phyloP scores from a whole-genome alignment of 306 rosid species.

The Gastrolobium villosum region DNA sequence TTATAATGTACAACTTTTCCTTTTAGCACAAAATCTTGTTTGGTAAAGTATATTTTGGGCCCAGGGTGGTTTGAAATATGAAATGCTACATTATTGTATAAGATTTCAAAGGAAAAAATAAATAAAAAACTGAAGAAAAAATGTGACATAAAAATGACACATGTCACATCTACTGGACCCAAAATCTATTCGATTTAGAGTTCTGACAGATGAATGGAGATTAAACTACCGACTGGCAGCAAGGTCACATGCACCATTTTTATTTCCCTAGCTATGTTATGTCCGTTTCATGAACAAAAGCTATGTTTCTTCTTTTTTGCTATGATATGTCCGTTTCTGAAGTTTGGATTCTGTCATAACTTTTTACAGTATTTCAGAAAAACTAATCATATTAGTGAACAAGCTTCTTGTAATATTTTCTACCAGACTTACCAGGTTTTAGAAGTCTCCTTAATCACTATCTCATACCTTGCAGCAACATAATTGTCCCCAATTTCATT shows the following conservation, averaged over 20 bases:
- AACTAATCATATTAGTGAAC: background rate
- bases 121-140: background rate
- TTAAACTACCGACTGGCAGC: conserved; percentile 7
- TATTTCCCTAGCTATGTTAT: background rate
- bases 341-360: background rate
- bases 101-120: background rate
- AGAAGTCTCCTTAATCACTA: conserved; percentile 3
- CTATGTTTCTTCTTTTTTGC: background rate
- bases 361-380: background rate
- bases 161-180: conserved; percentile 3
- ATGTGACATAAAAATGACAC: background rate
- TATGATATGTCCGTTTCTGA: no score
- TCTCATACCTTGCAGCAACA: background rate
- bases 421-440: background rate
- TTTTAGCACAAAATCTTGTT: background rate
- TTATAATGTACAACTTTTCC: background rate
- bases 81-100: background rate
- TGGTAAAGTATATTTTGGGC: background rate
- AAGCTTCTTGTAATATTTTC: conserved; percentile 12
- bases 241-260: background rate
- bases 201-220: conserved; percentile 11
- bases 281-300: background rate
- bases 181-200: background rate
- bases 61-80: background rate
- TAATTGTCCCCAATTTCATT: background rate